A percentile compares a stretch with the other conserved stretches of the same genome.
phyloP scores from a whole-genome alignment of 1,139 yeast genomes.

The Nematodospora anomalae region DNA sequence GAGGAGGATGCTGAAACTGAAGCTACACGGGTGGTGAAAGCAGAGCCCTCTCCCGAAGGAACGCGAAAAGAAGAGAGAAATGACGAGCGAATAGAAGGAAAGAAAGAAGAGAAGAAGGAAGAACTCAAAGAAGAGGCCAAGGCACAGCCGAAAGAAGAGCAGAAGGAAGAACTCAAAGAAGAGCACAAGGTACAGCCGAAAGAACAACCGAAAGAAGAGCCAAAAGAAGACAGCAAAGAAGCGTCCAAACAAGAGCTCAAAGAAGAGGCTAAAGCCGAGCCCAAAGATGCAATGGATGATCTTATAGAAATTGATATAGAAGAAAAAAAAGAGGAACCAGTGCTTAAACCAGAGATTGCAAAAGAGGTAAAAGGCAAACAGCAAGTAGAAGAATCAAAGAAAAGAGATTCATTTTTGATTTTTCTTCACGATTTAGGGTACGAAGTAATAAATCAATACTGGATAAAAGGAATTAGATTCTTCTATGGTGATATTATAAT shows the following conservation, averaged over 20 bases:
- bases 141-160: slow-evolving; percentile 5
- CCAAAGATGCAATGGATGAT: neutral
- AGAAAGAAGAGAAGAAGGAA: slow-evolving; percentile 3
- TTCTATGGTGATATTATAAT: slow-evolving; percentile 64
- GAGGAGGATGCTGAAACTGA: slow-evolving; percentile 3
- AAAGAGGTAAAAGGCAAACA: slow-evolving; percentile 2
- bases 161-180: slow-evolving; percentile 3
- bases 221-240: slow-evolving; percentile 2
- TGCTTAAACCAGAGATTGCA: neutral
- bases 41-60: too few species aligned
- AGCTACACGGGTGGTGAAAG: too few species aligned
- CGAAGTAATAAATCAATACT: slow-evolving; percentile 60
- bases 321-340: slow-evolving; percentile 2
- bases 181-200: slow-evolving; percentile 1
- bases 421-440: slow-evolving; percentile 73
- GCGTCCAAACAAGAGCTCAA: slow-evolving; percentile 1
- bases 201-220: neutral
- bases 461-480: slow-evolving; percentile 65
- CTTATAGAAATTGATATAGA: neutral
- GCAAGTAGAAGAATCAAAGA: too few species aligned
- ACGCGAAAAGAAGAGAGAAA: neutral
- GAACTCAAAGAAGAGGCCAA: slow-evolving; percentile 6
- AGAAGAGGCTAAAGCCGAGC: slow-evolving; percentile 1
- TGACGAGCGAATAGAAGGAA: slow-evolving; percentile 17
- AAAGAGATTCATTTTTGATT: slow-evolving; percentile 41